Conservation (phyloP, 768 basidiomycete species). For the Lentinula lateritia region DNA sequence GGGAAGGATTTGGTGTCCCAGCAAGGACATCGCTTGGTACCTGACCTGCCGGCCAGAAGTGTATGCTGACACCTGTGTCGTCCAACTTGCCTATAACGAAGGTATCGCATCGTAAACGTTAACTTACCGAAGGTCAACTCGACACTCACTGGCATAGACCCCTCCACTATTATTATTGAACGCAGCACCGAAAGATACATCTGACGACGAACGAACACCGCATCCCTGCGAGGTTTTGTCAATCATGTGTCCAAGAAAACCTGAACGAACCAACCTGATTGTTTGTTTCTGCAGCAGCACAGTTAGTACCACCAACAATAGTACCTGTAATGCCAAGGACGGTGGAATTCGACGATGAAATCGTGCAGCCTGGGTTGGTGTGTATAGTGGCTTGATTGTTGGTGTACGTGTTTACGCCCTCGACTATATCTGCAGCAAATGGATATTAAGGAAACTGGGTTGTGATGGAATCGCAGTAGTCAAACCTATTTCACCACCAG, state of each 20-base stretch:
- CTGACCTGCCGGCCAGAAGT: slow-evolving; percentile 71
- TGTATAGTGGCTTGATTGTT: slow-evolving; percentile 73
- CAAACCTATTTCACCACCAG: slow-evolving; percentile 54
- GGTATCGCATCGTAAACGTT: slow-evolving; percentile 1
- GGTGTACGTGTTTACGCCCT: slow-evolving; percentile 78
- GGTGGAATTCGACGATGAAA: slow-evolving; percentile 43
- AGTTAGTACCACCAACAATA: slow-evolving; percentile 67
- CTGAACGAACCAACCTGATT: slow-evolving; percentile 33
- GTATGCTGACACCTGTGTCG: slow-evolving; percentile 66
- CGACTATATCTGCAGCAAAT: slow-evolving; percentile 57
- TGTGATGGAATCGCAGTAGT: too few relatives aligned
- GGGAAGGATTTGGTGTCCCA: slow-evolving; percentile 64
- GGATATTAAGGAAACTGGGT: too few relatives aligned
- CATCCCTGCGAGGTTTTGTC: slow-evolving; percentile 44
- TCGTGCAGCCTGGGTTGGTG: slow-evolving; percentile 63
- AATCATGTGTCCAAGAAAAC: too few relatives aligned
- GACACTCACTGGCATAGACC: slow-evolving; percentile 77
- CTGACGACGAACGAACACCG: slow-evolving; percentile 58
- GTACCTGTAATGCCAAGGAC: slow-evolving; percentile 54
- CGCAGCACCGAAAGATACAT: slow-evolving; percentile 71
- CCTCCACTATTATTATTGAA: slow-evolving; percentile 88
- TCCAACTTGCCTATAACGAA: slow-evolving; percentile 65
- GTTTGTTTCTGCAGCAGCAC: slow-evolving; percentile 60
- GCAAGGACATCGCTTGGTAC: slow-evolving; percentile 74
- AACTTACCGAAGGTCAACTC: not conserved